Percentiles rank a stretch among this genome's conserved stretches.
Conservation (phyloP, 2,329 filamentous ascomycete species). For the Venturia asperata region DNA sequence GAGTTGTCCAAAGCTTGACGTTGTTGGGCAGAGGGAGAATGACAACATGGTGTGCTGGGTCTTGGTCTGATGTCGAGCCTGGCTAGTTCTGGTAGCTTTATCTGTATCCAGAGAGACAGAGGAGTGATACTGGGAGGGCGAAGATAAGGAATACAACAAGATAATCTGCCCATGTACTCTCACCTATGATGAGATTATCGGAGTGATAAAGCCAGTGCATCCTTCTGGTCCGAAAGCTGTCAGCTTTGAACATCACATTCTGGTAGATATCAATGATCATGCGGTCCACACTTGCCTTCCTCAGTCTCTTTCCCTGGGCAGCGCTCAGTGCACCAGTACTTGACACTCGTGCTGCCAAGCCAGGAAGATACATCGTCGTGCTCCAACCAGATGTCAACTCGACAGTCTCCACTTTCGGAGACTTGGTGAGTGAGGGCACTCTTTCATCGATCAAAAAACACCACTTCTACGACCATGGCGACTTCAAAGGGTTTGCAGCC, state of each 20-base stretch:
- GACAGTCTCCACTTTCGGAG: not conserved
- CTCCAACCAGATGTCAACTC: slow-evolving; percentile 16
- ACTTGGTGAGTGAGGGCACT: not conserved
- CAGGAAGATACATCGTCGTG: slow-evolving; percentile 22
- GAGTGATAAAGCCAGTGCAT: not conserved
- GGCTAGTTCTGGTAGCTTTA: slow-evolving; percentile 1
- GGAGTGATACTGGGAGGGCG: not conserved
- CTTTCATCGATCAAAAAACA: not conserved
- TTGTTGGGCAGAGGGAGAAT: not conserved
- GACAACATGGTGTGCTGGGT: not conserved
- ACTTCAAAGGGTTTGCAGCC: slow-evolving; percentile 18
- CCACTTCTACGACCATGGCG: slow-evolving; percentile 13
- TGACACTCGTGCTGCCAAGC: slow-evolving; percentile 1
- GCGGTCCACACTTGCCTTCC: slow-evolving; percentile 1
- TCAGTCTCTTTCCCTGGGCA: slow-evolving; percentile 9
- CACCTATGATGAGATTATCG: not conserved
- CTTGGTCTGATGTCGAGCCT: not conserved
- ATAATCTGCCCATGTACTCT: not conserved
- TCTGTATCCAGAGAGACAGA: not conserved
- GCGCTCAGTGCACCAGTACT: slow-evolving; percentile 18
- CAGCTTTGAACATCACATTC: not conserved
- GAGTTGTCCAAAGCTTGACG: not conserved
- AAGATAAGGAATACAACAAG: not conserved
- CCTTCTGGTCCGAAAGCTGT: not conserved
- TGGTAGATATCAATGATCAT: not conserved